Percentiles rank a stretch among this genome's conserved stretches.
Conservation (phyloP, 169 alveolate species). For the Theileria annulata region DNA sequence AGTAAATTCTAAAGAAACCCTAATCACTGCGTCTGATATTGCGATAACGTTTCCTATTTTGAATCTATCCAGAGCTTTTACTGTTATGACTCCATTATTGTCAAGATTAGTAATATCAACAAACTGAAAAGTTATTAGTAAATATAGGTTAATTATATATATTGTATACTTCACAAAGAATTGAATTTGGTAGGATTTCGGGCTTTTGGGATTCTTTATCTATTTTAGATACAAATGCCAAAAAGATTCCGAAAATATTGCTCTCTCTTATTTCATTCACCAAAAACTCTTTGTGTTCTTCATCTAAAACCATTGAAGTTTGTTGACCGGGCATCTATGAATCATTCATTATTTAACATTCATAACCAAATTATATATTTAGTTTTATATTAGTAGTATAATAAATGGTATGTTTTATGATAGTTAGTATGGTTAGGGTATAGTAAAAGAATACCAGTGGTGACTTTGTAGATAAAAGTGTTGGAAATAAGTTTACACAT, state of each 20-base stretch:
- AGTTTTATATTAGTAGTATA: no score
- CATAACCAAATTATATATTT: neutral
- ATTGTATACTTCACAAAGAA: conserved; percentile 52
- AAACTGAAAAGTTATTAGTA: conserved; percentile 29
- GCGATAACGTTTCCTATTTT: conserved; percentile 12
- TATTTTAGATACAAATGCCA: conserved; percentile 39
- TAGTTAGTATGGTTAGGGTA: no score
- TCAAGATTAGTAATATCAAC: conserved; percentile 55
- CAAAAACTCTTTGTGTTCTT: conserved; percentile 35
- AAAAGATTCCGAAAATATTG: conserved; percentile 42
- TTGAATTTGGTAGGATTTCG: conserved; percentile 36
- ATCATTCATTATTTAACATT: no score
- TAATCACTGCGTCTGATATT: conserved; percentile 30
- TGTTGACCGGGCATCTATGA: conserved; percentile 60
- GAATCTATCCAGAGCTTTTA: conserved; percentile 46
- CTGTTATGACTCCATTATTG: conserved; percentile 41
- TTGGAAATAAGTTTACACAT: conserved; percentile 44
- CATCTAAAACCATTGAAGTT: conserved; percentile 35
- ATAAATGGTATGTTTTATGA: no score
- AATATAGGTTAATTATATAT: no score
- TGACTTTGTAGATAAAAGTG: conserved; percentile 25
- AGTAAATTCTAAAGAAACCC: conserved; percentile 12
- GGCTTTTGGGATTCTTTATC: conserved; percentile 11
- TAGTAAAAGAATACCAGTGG: conserved; percentile 35
- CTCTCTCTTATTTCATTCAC: conserved; percentile 34